Evolutionary conservation across 768 basidiomycete genomes (phyloP).

Genomic region (Termitomyces sp.): DNA sequence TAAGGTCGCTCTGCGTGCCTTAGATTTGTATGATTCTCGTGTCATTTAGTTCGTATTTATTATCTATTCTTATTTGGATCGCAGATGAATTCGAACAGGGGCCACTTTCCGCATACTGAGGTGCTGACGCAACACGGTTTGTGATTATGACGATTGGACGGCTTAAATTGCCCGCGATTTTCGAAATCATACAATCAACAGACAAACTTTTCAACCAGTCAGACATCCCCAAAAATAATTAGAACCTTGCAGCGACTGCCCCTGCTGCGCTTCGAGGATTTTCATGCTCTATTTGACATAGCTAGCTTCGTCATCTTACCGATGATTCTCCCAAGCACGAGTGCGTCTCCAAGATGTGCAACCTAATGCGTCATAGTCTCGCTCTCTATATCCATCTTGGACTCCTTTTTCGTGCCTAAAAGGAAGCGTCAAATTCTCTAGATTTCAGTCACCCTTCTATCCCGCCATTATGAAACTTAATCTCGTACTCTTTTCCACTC

Average conservation of each 20-base stretch:
- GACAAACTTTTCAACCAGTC: neutral
- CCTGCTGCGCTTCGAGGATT: neutral
- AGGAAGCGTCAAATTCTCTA: neutral
- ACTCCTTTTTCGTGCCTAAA: slow-evolving; percentile 11
- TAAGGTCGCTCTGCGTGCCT: neutral
- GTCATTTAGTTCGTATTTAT: slow-evolving; percentile 9
- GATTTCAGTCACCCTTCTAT: neutral
- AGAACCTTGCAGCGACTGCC: neutral
- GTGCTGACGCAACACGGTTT: neutral
- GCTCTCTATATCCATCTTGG: neutral
- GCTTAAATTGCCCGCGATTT: neutral
- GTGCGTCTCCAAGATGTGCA: neutral
- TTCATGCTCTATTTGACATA: neutral
- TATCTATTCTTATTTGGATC: slow-evolving; percentile 7
- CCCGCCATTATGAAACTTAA: slow-evolving; percentile 5
- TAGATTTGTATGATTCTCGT: neutral
- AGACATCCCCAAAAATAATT: neutral
- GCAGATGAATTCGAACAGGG: neutral
- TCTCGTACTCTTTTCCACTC: slow-evolving; percentile 5
- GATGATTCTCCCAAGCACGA: neutral
- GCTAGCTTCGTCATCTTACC: no score
- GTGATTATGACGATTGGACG: neutral
- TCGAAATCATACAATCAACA: neutral
- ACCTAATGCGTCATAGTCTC: slow-evolving; percentile 10
- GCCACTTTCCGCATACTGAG: neutral